phyloP scores from a whole-genome alignment of 192 early-diverging fungal species.

The Entomortierella chlamydospora region DNA sequence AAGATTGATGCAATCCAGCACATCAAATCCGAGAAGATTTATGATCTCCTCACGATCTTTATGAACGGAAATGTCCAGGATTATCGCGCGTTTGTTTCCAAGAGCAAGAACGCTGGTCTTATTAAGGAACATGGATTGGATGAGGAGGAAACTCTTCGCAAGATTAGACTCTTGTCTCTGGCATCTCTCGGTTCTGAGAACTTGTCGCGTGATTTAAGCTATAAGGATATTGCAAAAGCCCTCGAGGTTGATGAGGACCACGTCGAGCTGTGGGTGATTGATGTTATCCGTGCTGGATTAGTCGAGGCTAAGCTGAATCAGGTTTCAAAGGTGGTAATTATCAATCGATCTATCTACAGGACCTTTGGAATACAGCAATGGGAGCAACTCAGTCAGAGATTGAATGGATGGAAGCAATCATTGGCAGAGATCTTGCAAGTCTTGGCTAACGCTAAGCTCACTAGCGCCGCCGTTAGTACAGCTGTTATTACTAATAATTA shows the following conservation, averaged over 20 bases:
- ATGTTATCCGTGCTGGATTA: constrained; percentile 91
- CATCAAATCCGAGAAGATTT: constrained; percentile 60
- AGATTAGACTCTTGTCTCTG: constrained; percentile 90
- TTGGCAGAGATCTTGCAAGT: constrained; percentile 85
- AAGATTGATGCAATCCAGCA: constrained; percentile 71
- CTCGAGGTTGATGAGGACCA: constrained; percentile 81
- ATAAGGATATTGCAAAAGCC: constrained; percentile 75
- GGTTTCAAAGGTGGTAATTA: constrained; percentile 79
- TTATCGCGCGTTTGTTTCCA: constrained; percentile 69
- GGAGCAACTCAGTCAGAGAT: constrained; percentile 72
- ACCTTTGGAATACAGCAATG: constrained; percentile 87
- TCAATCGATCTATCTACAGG: constrained; percentile 90
- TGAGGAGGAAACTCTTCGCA: constrained; percentile 70
- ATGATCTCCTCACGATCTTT: constrained; percentile 75
- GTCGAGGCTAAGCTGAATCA: constrained; percentile 97
- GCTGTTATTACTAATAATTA: too few relatives aligned
- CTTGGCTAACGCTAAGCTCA: constrained; percentile 86
- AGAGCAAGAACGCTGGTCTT: constrained; percentile 63
- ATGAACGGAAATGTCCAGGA: constrained; percentile 72
- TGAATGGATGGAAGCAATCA: constrained; percentile 85
- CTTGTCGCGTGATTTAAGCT: constrained; percentile 76
- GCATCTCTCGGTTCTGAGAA: constrained; percentile 80
- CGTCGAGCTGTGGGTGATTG: constrained; percentile 97
- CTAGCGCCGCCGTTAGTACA: constrained; percentile 54
- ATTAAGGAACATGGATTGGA: constrained; percentile 60